phyloP scores from a whole-genome alignment of 2,329 filamentous ascomycete genomes.

The Podosphaera xanthii region DNA sequence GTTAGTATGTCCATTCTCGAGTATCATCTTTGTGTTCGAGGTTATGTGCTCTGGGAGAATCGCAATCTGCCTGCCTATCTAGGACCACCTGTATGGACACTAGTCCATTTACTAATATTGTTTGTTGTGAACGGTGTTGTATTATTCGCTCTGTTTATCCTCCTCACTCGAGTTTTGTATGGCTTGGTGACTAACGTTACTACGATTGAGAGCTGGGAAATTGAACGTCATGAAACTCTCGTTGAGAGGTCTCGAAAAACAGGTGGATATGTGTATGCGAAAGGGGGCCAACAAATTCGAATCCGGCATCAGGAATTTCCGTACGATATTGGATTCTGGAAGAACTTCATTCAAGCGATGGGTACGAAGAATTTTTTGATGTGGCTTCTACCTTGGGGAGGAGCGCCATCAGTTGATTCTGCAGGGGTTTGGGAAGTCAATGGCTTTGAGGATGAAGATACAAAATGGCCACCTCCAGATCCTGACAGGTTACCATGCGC shows the following conservation, averaged over 20 bases:
- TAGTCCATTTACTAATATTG: constrained; percentile 38
- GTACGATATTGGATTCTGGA: constrained; percentile 55
- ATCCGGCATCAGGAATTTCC: constrained; percentile 53
- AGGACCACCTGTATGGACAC: constrained; percentile 36
- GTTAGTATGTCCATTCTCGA: constrained; percentile 38
- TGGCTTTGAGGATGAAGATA: constrained; percentile 43
- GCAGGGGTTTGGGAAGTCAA: constrained; percentile 44
- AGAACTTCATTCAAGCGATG: constrained; percentile 56
- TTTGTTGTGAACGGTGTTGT: constrained; percentile 33
- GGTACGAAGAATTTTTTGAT: constrained; percentile 38
- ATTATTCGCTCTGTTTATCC: constrained; percentile 36
- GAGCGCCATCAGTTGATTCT: constrained; percentile 20
- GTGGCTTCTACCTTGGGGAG: constrained; percentile 49
- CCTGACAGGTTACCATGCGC: constrained; percentile 26
- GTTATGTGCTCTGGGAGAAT: constrained; percentile 35
- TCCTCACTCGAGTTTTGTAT: constrained; percentile 38
- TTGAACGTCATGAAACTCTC: constrained; percentile 37
- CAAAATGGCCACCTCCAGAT: constrained; percentile 40
- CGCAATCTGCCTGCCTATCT: constrained; percentile 52
- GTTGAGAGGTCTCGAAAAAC: constrained; percentile 23
- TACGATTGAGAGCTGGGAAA: constrained; percentile 62
- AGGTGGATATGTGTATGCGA: constrained; percentile 18
- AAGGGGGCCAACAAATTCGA: constrained; percentile 27
- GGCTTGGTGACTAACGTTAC: constrained; percentile 47
- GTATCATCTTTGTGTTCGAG: constrained; percentile 35